A percentile compares a stretch with the other conserved stretches of the same genome.
phyloP scores from a whole-genome alignment of 352 stramenopile genomes.

The Pythium biforme region DNA sequence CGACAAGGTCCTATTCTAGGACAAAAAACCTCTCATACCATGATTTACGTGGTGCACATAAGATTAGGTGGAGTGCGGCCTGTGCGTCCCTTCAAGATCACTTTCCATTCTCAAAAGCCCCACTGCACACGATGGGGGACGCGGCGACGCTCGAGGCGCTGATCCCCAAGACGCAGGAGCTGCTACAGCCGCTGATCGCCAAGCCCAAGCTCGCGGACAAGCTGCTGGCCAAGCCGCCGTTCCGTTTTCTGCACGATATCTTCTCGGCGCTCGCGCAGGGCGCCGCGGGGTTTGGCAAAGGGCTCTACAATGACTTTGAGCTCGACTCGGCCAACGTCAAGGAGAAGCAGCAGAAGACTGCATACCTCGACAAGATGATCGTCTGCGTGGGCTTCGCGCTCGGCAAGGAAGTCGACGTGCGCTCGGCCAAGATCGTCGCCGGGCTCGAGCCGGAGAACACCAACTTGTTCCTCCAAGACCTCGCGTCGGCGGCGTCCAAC shows the following conservation, averaged over 20 bases:
- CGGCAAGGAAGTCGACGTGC: conserved; percentile 68
- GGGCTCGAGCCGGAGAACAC: conserved; percentile 84
- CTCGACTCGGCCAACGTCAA: conserved; percentile 82
- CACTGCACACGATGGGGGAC: conserved; percentile 40
- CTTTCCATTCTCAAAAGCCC: neutral
- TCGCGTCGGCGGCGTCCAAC: conserved; percentile 60
- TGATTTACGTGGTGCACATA: conserved; percentile 19
- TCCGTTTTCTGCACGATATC: conserved; percentile 96
- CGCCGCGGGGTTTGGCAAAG: conserved; percentile 83
- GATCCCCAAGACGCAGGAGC: conserved; percentile 76
- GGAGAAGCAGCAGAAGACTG: conserved; percentile 83
- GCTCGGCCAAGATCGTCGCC: conserved; percentile 83
- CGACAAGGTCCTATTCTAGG: conserved; percentile 1
- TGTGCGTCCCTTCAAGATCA: conserved; percentile 14
- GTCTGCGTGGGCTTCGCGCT: conserved; percentile 65
- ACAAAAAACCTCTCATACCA: neutral
- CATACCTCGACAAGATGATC: conserved; percentile 88
- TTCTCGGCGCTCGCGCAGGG: conserved; percentile 83
- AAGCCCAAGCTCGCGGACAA: conserved; percentile 96
- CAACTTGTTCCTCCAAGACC: conserved; percentile 72
- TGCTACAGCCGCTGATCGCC: conserved; percentile 87
- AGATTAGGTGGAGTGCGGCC: neutral
- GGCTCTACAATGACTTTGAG: conserved; percentile 81
- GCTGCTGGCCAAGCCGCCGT: conserved; percentile 94
- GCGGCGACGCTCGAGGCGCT: conserved; percentile 48